phyloP scores from a whole-genome alignment of 208 protist genomes.

The Trichomonas gallinae region DNA sequence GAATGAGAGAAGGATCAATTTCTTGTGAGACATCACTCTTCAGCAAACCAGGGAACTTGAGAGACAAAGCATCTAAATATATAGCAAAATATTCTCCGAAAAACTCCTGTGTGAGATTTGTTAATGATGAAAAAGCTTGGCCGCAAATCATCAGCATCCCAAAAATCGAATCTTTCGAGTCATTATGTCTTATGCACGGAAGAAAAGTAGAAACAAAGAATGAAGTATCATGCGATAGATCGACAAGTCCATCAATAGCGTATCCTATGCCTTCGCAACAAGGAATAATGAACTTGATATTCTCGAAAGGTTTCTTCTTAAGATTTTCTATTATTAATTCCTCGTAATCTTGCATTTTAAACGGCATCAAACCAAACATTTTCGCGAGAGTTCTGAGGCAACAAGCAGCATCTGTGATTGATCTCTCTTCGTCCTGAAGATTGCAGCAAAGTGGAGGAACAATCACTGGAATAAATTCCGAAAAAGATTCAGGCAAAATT shows the following conservation, averaged over 20 bases:
- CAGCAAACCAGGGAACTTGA: not conserved
- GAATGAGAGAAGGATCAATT: not conserved
- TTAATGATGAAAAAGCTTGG: not conserved
- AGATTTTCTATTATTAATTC: not conserved
- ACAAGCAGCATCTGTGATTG: not conserved
- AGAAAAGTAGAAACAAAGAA: not conserved
- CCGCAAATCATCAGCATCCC: not conserved
- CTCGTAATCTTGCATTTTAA: not conserved
- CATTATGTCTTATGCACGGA: not conserved
- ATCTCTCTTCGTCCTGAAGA: not conserved
- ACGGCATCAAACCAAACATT: not conserved
- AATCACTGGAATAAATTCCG: not conserved
- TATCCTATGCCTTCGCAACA: not conserved
- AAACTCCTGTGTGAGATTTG: not conserved
- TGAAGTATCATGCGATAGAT: not conserved
- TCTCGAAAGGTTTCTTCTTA: not conserved
- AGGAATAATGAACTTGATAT: not conserved
- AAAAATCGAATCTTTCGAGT: not conserved
- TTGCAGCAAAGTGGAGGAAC: not conserved
- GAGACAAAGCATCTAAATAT: not conserved
- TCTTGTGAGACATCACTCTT: not conserved
- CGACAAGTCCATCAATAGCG: not conserved
- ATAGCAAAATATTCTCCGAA: not conserved
- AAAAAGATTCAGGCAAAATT: not conserved
- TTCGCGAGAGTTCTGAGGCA: not conserved